phyloP scores from a whole-genome alignment of 805 yeast genomes.

The Saccharomycopsis fibuligera region DNA sequence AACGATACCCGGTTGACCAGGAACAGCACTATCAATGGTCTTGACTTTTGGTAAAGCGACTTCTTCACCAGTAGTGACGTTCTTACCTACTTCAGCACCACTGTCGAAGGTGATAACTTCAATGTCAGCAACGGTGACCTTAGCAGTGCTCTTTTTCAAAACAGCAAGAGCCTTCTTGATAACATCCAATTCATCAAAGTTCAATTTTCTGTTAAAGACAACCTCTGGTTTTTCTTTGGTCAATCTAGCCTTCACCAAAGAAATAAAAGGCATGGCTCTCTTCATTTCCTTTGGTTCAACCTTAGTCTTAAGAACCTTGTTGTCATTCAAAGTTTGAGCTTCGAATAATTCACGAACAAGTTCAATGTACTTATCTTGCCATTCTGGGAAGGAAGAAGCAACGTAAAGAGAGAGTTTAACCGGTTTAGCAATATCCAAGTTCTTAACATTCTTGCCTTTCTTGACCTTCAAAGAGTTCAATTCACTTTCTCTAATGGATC shows the following conservation, averaged over 20 bases:
- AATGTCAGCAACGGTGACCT: conserved; percentile 47
- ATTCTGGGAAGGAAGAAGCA: conserved; percentile 82
- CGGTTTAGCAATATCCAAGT: conserved; percentile 69
- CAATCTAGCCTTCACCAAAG: conserved; percentile 76
- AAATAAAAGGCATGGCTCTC: conserved; percentile 96
- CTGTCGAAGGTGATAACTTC: conserved; percentile 57
- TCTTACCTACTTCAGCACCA: conserved; percentile 57
- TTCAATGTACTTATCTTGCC: conserved; percentile 80
- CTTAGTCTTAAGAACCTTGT: conserved; percentile 52
- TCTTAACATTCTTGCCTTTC: conserved; percentile 79
- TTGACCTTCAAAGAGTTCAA: conserved; percentile 71
- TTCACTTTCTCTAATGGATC: conserved; percentile 90
- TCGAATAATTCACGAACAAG: conserved; percentile 74
- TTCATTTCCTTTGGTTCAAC: conserved; percentile 83
- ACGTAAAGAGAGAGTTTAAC: conserved; percentile 66
- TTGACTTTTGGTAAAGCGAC: conserved; percentile 61
- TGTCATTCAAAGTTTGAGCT: conserved; percentile 56
- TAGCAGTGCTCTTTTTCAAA: conserved; percentile 60
- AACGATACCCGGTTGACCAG: conserved; percentile 87
- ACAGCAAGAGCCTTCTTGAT: conserved; percentile 50
- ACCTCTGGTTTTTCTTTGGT: conserved; percentile 59
- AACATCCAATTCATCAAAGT: conserved; percentile 70
- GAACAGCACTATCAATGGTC: conserved; percentile 76
- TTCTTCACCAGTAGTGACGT: conserved; percentile 61
- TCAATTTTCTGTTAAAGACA: conserved; percentile 85